A percentile compares a stretch with the other conserved stretches of the same genome.
phyloP scores from a whole-genome alignment of 2,329 filamentous ascomycete species.

The Colletotrichum coccodes region DNA sequence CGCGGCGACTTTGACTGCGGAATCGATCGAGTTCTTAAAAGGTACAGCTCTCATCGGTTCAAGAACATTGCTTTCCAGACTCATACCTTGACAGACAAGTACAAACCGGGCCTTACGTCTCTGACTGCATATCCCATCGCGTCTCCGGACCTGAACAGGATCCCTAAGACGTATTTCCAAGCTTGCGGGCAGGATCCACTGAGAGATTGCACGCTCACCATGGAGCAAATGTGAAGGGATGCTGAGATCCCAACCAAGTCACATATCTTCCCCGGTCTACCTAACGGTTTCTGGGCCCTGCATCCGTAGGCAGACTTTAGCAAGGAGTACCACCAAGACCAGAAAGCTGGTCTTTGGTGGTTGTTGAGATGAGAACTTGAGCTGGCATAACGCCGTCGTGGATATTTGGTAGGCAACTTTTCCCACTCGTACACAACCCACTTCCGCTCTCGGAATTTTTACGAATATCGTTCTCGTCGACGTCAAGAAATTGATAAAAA shows the following conservation, averaged over 20 bases:
- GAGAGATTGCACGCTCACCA: constrained; percentile 41
- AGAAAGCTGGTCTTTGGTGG: constrained; percentile 38
- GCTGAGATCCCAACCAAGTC: constrained; percentile 38
- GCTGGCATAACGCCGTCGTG: background rate
- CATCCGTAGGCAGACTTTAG: constrained; percentile 36
- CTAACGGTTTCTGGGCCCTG: constrained; percentile 43
- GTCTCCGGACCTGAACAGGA: constrained; percentile 34
- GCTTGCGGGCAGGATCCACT: constrained; percentile 42
- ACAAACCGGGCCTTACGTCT: constrained; percentile 38
- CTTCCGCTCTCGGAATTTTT: too few relatives aligned
- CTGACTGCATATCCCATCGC: constrained; percentile 40
- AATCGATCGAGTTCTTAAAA: constrained; percentile 37
- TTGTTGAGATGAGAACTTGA: constrained; percentile 15
- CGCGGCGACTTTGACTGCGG: constrained; percentile 37
- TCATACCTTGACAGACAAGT: constrained; percentile 34
- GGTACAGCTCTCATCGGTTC: constrained; percentile 30
- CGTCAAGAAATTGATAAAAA: background rate
- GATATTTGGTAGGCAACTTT: too few relatives aligned
- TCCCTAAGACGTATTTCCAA: constrained; percentile 46
- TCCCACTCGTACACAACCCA: too few relatives aligned
- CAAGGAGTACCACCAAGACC: constrained; percentile 37
- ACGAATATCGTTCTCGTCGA: too few relatives aligned
- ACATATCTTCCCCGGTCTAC: constrained; percentile 42
- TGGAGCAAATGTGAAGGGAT: constrained; percentile 42
- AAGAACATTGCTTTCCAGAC: background rate